phyloP scores from a whole-genome alignment of 495 filamentous ascomycete species.

The Aspergillus nidulans region DNA sequence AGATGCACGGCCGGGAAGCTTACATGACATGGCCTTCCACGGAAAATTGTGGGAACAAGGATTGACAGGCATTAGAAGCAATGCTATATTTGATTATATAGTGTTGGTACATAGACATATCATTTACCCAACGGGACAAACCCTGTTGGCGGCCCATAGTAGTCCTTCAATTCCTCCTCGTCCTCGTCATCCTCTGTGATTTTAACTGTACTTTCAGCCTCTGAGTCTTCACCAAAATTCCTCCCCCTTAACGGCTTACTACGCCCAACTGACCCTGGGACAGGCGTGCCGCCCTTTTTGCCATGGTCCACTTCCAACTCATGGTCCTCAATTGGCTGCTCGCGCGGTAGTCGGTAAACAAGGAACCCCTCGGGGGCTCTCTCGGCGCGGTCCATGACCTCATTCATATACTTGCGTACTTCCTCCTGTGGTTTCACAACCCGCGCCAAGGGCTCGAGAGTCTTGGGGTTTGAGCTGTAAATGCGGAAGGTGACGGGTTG shows the following conservation, averaged over 20 bases:
- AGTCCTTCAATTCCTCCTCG: slow-evolving; percentile 37
- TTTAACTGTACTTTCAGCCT: slow-evolving; percentile 25
- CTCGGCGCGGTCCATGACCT: slow-evolving; percentile 71
- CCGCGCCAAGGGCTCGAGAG: slow-evolving; percentile 67
- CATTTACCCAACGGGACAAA: slow-evolving; percentile 29
- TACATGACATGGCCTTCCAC: too few relatives aligned
- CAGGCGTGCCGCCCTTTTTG: slow-evolving; percentile 23
- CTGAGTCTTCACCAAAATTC: slow-evolving; percentile 33
- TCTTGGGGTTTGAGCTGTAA: slow-evolving; percentile 53
- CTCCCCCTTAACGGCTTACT: slow-evolving; percentile 26
- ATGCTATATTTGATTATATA: neutral
- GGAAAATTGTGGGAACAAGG: too few relatives aligned
- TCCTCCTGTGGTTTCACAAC: slow-evolving; percentile 78
- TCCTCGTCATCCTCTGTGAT: slow-evolving; percentile 29
- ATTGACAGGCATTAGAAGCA: neutral
- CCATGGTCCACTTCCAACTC: slow-evolving; percentile 23
- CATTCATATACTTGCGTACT: slow-evolving; percentile 76
- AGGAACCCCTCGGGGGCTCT: slow-evolving; percentile 65
- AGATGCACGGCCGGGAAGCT: too few relatives aligned
- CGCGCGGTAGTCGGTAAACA: slow-evolving; percentile 59
- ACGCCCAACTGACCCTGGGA: slow-evolving; percentile 17
- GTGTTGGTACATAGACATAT: neutral
- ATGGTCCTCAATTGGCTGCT: slow-evolving; percentile 26
- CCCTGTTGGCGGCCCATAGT: slow-evolving; percentile 37
- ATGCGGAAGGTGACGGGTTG: slow-evolving; percentile 84